Evolutionary conservation across 192 early-diverging fungal species (phyloP), one percentile per base, ranked within the genome.

Genomic region (Rhizophagus prolifer): DNA sequence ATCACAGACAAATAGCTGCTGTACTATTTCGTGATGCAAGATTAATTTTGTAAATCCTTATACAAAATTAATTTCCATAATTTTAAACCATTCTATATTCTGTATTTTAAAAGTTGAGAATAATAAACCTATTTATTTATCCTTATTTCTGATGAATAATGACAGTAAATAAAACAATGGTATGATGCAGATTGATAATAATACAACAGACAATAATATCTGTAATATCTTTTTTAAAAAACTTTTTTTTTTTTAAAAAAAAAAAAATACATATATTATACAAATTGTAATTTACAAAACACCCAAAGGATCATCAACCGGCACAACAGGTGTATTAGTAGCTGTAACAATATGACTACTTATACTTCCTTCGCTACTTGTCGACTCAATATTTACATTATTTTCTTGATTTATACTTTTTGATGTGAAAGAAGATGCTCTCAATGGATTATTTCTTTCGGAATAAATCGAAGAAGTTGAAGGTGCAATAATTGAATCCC

Each of bases 221-320:
- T 2, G n/a, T 38, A 38, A 38, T 38, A 8, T 38, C 36, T 38
- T 38, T 7, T 36, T 36, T 23, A 23, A 60, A n/a, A 23, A 7
- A 60, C 0, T 16, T 19, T 54, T 50, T 26, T 46, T 28, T 71
- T 36, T 31, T 31, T 31, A 31, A 34, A 31, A 59, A 31, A 16
- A 34, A 60, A 28, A 58, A n/a, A 26, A 50, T 50, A 54, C 7
- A 31, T 28, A 16, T n/a, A n/a, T 1, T 36, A 14, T n/a, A 21
- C 31, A 38, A 34, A 67, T 38, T 47, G 9, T 70, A 74, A 58
- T 41, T 66, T 67, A 76, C 38, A 59, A 68, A 67, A 76, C 75
- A 19, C 75, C 75, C 31, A 76, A 76, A 31, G 75, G 75, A 13
- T 76, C 75, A n/a, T 76, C 75, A 41, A 36, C 36, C 10, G 58